Conservation (phyloP, 371 early-diverging fungal genomes). For the Parasitella parasitica region DNA sequence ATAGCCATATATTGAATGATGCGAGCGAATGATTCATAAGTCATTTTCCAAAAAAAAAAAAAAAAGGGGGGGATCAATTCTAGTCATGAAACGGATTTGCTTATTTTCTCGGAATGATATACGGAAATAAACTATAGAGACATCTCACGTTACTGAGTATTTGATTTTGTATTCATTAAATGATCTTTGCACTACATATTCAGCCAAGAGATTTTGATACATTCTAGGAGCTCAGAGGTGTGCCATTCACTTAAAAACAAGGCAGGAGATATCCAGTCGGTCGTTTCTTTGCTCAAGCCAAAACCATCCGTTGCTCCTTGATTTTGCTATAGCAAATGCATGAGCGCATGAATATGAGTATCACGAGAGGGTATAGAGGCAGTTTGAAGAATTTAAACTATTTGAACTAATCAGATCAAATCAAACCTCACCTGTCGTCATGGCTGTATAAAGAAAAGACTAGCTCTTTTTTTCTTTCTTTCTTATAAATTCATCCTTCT, state of each 20-base stretch:
- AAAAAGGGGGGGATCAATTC: neutral
- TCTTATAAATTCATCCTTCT: neutral
- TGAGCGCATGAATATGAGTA: neutral
- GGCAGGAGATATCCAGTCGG: neutral
- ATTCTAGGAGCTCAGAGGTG: neutral
- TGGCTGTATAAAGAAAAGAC: neutral
- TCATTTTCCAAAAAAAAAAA: neutral
- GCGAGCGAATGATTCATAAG: neutral
- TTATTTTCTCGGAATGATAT: neutral
- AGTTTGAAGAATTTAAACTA: neutral
- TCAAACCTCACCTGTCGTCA: constrained; percentile 4
- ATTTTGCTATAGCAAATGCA: neutral
- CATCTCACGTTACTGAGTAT: neutral
- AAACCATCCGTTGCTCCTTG: neutral
- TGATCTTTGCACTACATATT: neutral
- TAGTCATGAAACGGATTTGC: neutral
- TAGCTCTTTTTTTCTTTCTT: neutral
- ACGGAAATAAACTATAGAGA: neutral
- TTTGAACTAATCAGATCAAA: neutral
- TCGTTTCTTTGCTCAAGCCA: too few species aligned
- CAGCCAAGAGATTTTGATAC: neutral
- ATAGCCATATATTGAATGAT: neutral
- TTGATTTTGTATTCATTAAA: neutral
- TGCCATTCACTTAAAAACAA: too few species aligned
- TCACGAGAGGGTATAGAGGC: neutral